These are phyloP conservation scores for Ophidiomyces ophidiicola DNA, from an alignment of 2,329 filamentous ascomycete genomes.

Conservation along the genomic window DNA sequence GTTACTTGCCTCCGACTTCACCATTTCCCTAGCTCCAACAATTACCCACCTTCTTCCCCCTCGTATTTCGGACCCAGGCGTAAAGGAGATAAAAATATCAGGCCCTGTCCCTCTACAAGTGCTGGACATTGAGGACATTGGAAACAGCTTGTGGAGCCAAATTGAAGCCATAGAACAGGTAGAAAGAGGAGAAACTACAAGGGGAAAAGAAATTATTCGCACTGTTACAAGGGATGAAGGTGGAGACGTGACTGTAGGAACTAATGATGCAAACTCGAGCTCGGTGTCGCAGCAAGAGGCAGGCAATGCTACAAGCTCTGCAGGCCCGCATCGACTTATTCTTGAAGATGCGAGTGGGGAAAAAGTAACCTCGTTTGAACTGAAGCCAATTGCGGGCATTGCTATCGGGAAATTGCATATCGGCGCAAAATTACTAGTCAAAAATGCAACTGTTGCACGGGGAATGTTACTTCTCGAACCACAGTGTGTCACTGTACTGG, in stretches of 20 bases:
- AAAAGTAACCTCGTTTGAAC: slow-evolving; percentile 60
- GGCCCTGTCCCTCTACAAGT: slow-evolving; percentile 66
- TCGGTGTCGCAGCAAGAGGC: neutral
- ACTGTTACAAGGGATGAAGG: slow-evolving; percentile 46
- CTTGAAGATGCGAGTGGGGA: slow-evolving; percentile 67
- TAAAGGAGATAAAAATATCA: slow-evolving; percentile 45
- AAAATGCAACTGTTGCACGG: slow-evolving; percentile 52
- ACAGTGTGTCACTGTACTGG: slow-evolving; percentile 55
- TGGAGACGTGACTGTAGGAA: slow-evolving; percentile 15
- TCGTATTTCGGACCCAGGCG: slow-evolving; percentile 42
- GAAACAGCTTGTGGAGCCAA: slow-evolving; percentile 70
- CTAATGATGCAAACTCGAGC: slow-evolving; percentile 13
- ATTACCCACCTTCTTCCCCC: slow-evolving; percentile 44
- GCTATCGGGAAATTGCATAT: slow-evolving; percentile 51
- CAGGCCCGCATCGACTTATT: slow-evolving; percentile 63
- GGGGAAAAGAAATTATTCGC: slow-evolving; percentile 69
- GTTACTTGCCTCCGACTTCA: slow-evolving; percentile 66
- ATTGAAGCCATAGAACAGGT: slow-evolving; percentile 56
- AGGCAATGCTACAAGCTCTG: slow-evolving; percentile 15
- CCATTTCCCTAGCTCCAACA: slow-evolving; percentile 40
- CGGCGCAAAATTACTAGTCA: slow-evolving; percentile 69
- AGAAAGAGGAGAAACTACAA: slow-evolving; percentile 40
- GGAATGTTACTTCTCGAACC: slow-evolving; percentile 71
- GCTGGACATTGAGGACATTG: slow-evolving; percentile 73
- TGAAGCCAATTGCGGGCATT: slow-evolving; percentile 53